Conservation (phyloP, 2,329 filamentous ascomycete genomes). For the Xylariales sp. region DNA sequence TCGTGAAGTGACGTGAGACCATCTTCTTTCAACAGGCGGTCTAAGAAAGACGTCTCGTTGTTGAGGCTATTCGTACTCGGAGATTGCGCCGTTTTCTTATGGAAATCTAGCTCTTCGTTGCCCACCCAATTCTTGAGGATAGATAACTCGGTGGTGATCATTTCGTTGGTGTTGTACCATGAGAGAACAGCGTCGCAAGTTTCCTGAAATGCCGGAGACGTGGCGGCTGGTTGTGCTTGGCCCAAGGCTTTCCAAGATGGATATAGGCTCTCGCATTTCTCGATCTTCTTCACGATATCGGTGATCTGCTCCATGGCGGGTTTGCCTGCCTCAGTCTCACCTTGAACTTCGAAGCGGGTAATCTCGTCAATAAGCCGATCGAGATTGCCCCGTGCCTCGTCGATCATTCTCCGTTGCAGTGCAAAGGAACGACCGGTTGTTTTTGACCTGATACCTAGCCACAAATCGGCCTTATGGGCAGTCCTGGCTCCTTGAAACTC, state of each 20-base stretch:
- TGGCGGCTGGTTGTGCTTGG: conserved; percentile 78
- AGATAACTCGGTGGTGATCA: conserved; percentile 93
- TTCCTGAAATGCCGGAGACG: conserved; percentile 80
- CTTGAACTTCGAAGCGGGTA: conserved; percentile 92
- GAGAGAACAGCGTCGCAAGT: conserved; percentile 90
- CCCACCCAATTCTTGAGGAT: conserved; percentile 97
- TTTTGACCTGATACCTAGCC: conserved; percentile 87
- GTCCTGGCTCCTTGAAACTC: conserved; percentile 68
- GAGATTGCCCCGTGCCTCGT: conserved; percentile 80
- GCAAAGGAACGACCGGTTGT: conserved; percentile 85
- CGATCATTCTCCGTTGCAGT: conserved; percentile 86
- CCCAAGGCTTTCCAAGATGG: conserved; percentile 82
- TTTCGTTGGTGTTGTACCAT: conserved; percentile 96
- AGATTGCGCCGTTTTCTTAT: conserved; percentile 76
- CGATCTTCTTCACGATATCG: conserved; percentile 89
- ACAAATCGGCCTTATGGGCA: conserved; percentile 82
- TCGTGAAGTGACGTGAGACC: conserved; percentile 92
- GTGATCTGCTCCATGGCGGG: conserved; percentile 88
- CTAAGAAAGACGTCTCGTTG: conserved; percentile 93
- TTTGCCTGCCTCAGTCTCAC: conserved; percentile 90
- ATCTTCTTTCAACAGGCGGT: conserved; percentile 94
- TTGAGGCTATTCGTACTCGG: conserved; percentile 78
- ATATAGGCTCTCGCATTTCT: conserved; percentile 87
- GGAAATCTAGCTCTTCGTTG: conserved; percentile 93
- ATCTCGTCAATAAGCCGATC: conserved; percentile 86